A percentile compares a stretch with the other conserved stretches of the same genome.
Conservation (phyloP, 108 stramenopile genomes). For the Cyclotella baltica region DNA sequence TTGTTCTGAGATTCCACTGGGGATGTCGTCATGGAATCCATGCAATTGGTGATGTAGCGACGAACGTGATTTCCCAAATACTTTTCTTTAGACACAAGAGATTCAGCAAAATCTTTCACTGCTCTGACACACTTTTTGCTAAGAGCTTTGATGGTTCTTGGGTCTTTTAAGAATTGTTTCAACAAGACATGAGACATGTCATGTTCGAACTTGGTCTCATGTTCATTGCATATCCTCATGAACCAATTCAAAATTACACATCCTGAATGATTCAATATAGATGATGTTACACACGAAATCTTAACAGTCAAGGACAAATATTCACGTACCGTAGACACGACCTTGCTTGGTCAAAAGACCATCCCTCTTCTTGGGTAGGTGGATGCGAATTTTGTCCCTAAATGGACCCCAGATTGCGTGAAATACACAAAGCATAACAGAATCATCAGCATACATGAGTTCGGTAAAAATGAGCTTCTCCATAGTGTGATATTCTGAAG, state of each 20-base stretch:
- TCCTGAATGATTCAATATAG: too few species aligned
- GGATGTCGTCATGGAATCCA: neutral
- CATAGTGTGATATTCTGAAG: neutral
- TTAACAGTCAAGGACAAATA: too few species aligned
- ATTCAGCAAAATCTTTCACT: neutral
- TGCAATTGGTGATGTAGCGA: neutral
- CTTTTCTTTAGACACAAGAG: neutral
- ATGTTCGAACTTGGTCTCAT: neutral
- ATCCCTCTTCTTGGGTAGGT: neutral
- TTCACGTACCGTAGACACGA: neutral
- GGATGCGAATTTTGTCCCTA: neutral
- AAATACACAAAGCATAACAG: constrained; percentile 2
- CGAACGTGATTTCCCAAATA: constrained; percentile 1
- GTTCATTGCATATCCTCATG: neutral
- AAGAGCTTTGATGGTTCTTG: neutral
- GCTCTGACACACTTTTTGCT: neutral
- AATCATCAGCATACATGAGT: neutral
- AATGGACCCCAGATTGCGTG: constrained; percentile 17
- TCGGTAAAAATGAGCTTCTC: neutral
- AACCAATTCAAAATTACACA: neutral
- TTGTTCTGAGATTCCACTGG: neutral
- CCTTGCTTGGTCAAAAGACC: neutral
- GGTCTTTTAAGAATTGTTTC: neutral
- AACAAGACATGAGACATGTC: neutral
- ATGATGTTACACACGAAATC: too few species aligned